phyloP scores from a whole-genome alignment of 805 yeast genomes.

The Clavispora carvajalis region DNA sequence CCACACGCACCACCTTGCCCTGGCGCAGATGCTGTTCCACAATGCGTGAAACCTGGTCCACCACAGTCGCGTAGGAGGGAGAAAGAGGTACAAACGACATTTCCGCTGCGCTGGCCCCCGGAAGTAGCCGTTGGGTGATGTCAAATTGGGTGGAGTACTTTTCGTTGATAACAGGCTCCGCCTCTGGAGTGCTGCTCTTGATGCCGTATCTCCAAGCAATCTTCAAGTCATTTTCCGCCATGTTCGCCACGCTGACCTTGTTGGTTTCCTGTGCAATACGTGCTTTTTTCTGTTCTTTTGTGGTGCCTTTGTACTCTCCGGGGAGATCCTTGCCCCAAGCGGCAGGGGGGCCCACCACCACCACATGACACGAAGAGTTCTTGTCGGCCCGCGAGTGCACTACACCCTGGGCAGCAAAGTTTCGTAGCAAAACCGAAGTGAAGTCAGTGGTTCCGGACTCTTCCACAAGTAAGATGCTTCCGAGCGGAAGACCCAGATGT shows the following conservation, averaged over 20 bases:
- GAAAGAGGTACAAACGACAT: constrained; percentile 48
- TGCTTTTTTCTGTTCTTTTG: constrained; percentile 60
- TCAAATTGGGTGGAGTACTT: constrained; percentile 67
- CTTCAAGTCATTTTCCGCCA: constrained; percentile 57
- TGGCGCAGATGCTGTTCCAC: constrained; percentile 32
- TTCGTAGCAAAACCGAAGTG: constrained; percentile 60
- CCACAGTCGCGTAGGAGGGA: constrained; percentile 13
- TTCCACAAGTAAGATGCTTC: constrained; percentile 63
- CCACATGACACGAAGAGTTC: constrained; percentile 46
- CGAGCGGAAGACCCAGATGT: constrained; percentile 85
- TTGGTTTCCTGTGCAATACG: constrained; percentile 52
- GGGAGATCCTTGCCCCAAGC: constrained; percentile 70
- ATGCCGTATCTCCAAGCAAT: constrained; percentile 93
- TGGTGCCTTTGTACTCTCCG: constrained; percentile 66
- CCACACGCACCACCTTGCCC: constrained; percentile 53
- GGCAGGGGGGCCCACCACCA: constrained; percentile 55
- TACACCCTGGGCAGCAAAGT: constrained; percentile 74
- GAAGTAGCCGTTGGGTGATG: constrained; percentile 63
- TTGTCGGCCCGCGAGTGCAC: constrained; percentile 49
- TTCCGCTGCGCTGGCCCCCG: constrained; percentile 61
- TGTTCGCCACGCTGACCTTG: constrained; percentile 63
- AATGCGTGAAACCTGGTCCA: constrained; percentile 40
- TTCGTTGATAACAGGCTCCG: constrained; percentile 33
- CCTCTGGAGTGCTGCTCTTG: constrained; percentile 16
- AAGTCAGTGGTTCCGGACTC: constrained; percentile 90